phyloP scores from a whole-genome alignment of 2,329 filamentous ascomycete genomes.

The Lojkania enalia region DNA sequence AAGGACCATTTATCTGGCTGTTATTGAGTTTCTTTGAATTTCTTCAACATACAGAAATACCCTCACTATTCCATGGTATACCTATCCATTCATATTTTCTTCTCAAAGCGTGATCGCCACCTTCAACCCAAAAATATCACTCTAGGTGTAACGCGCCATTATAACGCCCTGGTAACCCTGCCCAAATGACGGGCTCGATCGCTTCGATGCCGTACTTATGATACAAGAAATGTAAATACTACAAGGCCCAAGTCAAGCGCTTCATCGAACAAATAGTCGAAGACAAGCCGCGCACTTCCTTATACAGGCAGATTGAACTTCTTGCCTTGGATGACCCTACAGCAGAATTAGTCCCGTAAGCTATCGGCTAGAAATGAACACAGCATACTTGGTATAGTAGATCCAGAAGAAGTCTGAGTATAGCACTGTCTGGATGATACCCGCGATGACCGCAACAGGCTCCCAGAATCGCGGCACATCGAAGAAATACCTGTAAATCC shows the following conservation, averaged over 20 bases:
- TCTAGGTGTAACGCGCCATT: too few species aligned
- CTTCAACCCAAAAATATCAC: too few species aligned
- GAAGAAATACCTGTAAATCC: slow-evolving; percentile 86
- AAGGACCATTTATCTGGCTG: too few species aligned
- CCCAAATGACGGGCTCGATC: background rate
- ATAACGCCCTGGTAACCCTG: background rate
- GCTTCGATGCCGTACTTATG: slow-evolving; percentile 1
- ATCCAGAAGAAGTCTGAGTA: slow-evolving; percentile 99
- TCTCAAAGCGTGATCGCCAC: too few species aligned
- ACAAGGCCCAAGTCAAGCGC: background rate
- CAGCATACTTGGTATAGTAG: slow-evolving; percentile 86
- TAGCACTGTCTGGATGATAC: slow-evolving; percentile 87
- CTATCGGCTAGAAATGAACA: background rate
- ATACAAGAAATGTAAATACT: background rate
- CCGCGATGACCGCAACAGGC: slow-evolving; percentile 84
- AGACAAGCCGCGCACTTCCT: slow-evolving; percentile 1
- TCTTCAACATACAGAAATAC: too few species aligned
- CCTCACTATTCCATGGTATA: too few species aligned
- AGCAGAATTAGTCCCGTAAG: slow-evolving; percentile 15
- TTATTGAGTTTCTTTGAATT: too few species aligned
- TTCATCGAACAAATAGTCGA: background rate
- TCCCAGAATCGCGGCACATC: slow-evolving; percentile 73
- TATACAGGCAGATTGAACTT: slow-evolving; percentile 59
- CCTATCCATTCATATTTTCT: too few species aligned
- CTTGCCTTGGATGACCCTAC: slow-evolving; percentile 57